Percentiles rank a stretch among this genome's conserved stretches.
phyloP scores from a whole-genome alignment of 306 rosid genomes.

The Pueraria montana region DNA sequence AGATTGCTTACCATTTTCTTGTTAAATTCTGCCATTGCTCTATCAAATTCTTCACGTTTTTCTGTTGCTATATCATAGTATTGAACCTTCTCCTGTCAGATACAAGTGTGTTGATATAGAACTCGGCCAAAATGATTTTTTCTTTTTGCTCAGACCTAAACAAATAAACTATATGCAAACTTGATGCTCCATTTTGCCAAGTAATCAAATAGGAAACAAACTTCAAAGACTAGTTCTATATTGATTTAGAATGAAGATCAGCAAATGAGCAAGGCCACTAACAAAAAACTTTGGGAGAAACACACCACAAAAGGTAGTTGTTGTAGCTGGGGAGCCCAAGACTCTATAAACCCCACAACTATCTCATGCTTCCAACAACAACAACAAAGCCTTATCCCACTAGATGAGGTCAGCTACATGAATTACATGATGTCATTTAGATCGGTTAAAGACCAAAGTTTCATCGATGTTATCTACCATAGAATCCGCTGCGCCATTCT shows the following conservation, averaged over 20 bases:
- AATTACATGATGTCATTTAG: neutral
- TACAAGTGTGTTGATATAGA: slow-evolving; percentile 29
- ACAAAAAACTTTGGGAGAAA: neutral
- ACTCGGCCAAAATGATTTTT: slow-evolving; percentile 7
- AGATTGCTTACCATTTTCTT: slow-evolving; percentile 70
- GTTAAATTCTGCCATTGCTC: slow-evolving; percentile 73
- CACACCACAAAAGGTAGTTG: neutral
- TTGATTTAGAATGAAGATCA: slow-evolving; percentile 30
- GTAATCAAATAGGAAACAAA: slow-evolving; percentile 28
- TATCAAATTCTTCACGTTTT: slow-evolving; percentile 91
- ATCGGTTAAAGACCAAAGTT: neutral
- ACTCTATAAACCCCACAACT: neutral
- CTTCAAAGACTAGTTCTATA: slow-evolving; percentile 2
- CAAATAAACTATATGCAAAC: slow-evolving; percentile 28
- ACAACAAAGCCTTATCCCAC: neutral
- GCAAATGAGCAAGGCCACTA: neutral
- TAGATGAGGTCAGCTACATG: neutral
- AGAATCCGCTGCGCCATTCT: neutral
- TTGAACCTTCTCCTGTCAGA: slow-evolving; percentile 87
- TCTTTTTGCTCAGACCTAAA: slow-evolving; percentile 2
- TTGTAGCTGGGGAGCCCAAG: neutral
- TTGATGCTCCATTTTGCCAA: neutral
- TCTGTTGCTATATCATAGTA: slow-evolving; percentile 92
- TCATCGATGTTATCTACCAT: neutral
- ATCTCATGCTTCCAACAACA: neutral